These are phyloP conservation scores for Volutella citrinella DNA, from an alignment of 2,329 filamentous ascomycete genomes.

Conservation along the genomic window DNA sequence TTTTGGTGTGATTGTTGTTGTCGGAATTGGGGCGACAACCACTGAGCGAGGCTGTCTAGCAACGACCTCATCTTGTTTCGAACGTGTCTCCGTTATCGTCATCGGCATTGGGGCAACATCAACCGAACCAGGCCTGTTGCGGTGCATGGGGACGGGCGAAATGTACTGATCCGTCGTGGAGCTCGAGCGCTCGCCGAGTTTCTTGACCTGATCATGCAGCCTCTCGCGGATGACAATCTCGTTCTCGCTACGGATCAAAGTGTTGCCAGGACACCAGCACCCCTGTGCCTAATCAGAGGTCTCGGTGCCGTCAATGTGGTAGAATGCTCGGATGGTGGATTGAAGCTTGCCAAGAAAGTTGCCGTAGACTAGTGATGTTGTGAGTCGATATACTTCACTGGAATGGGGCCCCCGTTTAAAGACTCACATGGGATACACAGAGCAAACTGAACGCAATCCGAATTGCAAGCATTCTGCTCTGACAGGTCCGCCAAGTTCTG, in stretches of 20 bases:
- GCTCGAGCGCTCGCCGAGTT: conserved; percentile 4
- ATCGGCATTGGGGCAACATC: too few relatives aligned
- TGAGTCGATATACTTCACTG: too few relatives aligned
- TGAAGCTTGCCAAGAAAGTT: conserved; percentile 28
- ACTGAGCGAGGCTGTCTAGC: too few relatives aligned
- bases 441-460: conserved; percentile 22
- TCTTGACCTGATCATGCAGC: conserved; percentile 8
- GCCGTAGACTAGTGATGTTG: conserved; percentile 33
- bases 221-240: conserved; percentile 31
- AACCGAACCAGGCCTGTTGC: too few relatives aligned
- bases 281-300: conserved; percentile 21
- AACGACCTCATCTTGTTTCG: too few relatives aligned
- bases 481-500: conserved; percentile 13
- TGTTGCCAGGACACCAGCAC: conserved; percentile 26
- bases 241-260: conserved; percentile 28
- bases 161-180: conserved; percentile 17
- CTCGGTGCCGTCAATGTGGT: conserved; percentile 27
- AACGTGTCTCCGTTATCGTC: too few relatives aligned
- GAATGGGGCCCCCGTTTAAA: conserved; percentile 1
- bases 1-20: too few relatives aligned
- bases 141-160: conserved; percentile 22
- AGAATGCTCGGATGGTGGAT: conserved; percentile 28
- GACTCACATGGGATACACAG: conserved; percentile 26
- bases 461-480: conserved; percentile 15
- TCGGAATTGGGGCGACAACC: too few relatives aligned